Evolutionary conservation across 345 rosid species (phyloP), one percentile per base, ranked within the genome.

Genomic region (Syzygium jambos): DNA sequence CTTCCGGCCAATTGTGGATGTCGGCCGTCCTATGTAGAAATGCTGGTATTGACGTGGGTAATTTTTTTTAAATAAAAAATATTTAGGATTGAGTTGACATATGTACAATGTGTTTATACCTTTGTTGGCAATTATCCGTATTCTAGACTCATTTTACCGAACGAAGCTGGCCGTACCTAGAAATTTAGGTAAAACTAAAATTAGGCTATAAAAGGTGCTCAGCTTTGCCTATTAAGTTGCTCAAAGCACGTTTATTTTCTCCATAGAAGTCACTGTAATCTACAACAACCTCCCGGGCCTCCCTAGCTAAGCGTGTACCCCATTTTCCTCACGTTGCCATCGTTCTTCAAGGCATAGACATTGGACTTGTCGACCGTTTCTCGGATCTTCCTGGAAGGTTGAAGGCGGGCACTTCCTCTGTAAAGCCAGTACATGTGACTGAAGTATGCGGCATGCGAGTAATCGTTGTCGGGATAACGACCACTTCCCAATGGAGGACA

Each of bases 21-120:
- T 0, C 0, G 2, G 6, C 5, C 0, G 0, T 25, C 15, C 25
- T 57, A 57, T 5, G 7, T 4, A 38, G 4, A 3, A 38, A 38
- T 38, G 41, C 4, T 4, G 41, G 41, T 38, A 4, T 4, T 38
- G 41, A 38, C 41, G 41, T 38, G 41, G 4, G 4, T 38, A 38
- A 38, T 38, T 38, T 38, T 57, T 57, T 57, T 57, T 57, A 11
- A 25, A 57, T 25, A 10, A 11, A 2, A 2, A 57, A 57, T 15
- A 5, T 57, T 57, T 25, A 4, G 29, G 2, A 59, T 2, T 9
- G 25, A 59, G 65, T 27, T 11, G 7, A 59, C 29, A 57, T 57
- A 1, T 1, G 13, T 5, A 57, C 3, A 27, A 27, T 59, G 1
- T 27, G 65, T 59, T 59, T 11, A 25, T 0, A 59, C 0, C 6